These are phyloP conservation scores for Solanum tacnaense DNA, from an alignment of 257 asterid species.

Conservation along the genomic window DNA sequence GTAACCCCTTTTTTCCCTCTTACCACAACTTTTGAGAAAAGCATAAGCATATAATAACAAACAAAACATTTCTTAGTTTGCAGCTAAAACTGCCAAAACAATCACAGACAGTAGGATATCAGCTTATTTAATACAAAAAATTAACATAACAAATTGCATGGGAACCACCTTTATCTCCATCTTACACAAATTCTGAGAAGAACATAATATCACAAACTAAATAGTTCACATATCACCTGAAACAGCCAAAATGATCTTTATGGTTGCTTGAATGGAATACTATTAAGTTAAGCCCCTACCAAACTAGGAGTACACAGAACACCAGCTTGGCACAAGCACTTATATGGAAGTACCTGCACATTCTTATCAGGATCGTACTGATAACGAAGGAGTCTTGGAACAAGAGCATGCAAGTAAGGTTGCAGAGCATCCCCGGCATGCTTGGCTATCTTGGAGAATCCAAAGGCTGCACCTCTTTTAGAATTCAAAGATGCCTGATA, in stretches of 20 bases:
- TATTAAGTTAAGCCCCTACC: neutral
- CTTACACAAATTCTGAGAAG: neutral
- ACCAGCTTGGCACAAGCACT: neutral
- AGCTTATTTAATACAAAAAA: neutral
- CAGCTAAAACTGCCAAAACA: neutral
- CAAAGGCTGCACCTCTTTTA: conserved; percentile 98
- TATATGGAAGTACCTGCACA: conserved; percentile 59
- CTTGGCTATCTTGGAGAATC: conserved; percentile 96
- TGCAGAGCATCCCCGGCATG: conserved; percentile 94
- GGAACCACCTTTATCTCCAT: neutral
- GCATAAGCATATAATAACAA: neutral
- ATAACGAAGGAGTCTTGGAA: conserved; percentile 90
- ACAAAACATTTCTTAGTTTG: neutral
- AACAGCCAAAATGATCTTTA: neutral
- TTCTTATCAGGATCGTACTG: conserved; percentile 99
- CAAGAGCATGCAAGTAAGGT: conserved; percentile 69
- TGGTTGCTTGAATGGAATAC: neutral
- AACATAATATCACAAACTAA: neutral
- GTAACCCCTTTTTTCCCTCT: neutral
- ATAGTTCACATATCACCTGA: neutral
- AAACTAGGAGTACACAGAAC: neutral
- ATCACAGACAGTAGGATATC: neutral
- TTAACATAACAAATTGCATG: neutral
- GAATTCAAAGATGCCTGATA: conserved; percentile 92
- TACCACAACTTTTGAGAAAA: neutral